Base-by-base conservation (phyloP, 305 asterid species). In the Fraxinus floribunda region DNA sequence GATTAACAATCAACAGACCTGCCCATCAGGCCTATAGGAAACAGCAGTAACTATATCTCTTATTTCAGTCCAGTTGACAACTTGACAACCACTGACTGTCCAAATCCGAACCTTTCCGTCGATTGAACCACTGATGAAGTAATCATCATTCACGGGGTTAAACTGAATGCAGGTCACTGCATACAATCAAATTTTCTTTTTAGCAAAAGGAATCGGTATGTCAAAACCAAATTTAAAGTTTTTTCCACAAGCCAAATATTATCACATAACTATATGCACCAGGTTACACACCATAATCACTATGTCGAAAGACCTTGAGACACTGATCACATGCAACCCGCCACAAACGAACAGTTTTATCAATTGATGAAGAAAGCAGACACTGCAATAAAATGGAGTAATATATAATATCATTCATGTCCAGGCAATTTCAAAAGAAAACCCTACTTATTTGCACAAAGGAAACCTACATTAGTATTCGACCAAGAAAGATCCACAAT, bases 271-370 rank as follows among this genome's bases (percentile, higher is more conserved):
- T 24, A 30, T 10, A 24, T 62, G 64, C 32, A 22, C 60, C 26
- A 0, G 46, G 74, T 38, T 32, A 35, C 85, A 34, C 86, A 95
- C 99, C 99, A 82, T 92, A 96, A 88, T 96, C 93, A 64, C 92
- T 92, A 68, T 96, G 99, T 22, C 88, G 60, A 87, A 96, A 94
- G 86, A 92, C 92, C 90, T 85, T 90, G 83, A 93, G 92, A 90
- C 98, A 93, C 75, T 84, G 90, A 83, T 96, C 94, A 73, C 83
- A 84, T 73, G 97, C 99, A 72, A 96, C 93, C 78, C 79, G 90
- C 99, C 99, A 96, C 90, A 96, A 84, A 80, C 99, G 97, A 85
- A 93, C 99, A 34, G 97, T 94, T 88, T 91, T 92, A 91, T 96
- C 99, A 79, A 89, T 90, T 7, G 99, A 96, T 11, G 97, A 92